Base-by-base conservation (phyloP, 257 asterid genomes). In the Solanum neorickii region DNA sequence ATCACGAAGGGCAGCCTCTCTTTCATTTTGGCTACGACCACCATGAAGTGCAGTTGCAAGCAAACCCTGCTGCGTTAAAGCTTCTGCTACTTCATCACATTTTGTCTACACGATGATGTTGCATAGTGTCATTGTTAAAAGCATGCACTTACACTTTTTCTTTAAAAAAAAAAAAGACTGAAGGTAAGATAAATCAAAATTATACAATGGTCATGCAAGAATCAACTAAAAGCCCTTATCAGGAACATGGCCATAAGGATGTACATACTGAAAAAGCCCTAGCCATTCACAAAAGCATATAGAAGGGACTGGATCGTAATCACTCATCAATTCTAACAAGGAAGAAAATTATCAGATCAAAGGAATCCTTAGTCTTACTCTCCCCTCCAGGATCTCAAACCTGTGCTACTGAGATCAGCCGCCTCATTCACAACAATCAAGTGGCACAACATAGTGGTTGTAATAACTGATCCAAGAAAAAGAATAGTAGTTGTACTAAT, bases 51-150 rank as follows among this genome's bases (percentile, higher is more conserved):
- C 94, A 89, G 94, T 93, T 25, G 98, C 98, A 87, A 88, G 90
- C 92, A 96, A 91, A 75, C 96, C 98, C 92, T 96, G 97, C 85
- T 92, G 92, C 15, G 65, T 89, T 91, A 96, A 89, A 82, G 96
- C 98, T 89, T 96, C 98, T n/a, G 98, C 98, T 83, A 95, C 96
- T 91, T 96, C 99, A 86, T 95, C 97, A 82, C 99, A 96, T 92
- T 94, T 96, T 82, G 90, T 96, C 98, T 94, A 94, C 88, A 93
- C 72, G 89, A 87, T 69, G 65, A 87, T 88, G 42, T 87, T 66
- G 88, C 87, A 88, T 73, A 91, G 83, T 68, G 18, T 84, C 86
- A 86, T 72, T 33, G 83, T 70, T 82, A 82, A 49, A 49, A 82
- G 69, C 83, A 86, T 72, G 44, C 83, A 86, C 15, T 33, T 49